phyloP scores from a whole-genome alignment of 1,284 basidiomycete species.

The Cryptococcus sp. region DNA sequence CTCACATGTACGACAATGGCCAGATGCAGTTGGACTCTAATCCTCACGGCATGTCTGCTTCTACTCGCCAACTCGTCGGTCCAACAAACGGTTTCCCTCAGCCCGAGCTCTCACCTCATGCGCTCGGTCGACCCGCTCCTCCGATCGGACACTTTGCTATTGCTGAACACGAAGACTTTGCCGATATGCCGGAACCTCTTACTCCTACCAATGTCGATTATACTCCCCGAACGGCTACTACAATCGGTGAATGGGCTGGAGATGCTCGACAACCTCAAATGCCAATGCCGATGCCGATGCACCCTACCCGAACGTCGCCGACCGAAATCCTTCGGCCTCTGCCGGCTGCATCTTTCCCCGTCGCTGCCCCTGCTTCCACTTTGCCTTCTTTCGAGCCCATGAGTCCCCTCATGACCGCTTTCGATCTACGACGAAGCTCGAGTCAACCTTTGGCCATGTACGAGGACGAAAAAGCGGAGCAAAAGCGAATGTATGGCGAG shows the following conservation, averaged over 20 bases:
- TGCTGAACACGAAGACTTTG: slow-evolving; percentile 30
- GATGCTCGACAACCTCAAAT: slow-evolving; percentile 3
- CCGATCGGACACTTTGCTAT: slow-evolving; percentile 31
- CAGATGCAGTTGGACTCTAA: slow-evolving; percentile 10
- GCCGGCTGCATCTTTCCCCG: not conserved
- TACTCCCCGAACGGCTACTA: slow-evolving; percentile 19
- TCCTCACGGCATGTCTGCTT: slow-evolving; percentile 5
- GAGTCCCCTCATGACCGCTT: slow-evolving; percentile 28
- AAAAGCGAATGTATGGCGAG: slow-evolving; percentile 38
- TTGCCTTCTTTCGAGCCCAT: slow-evolving; percentile 33
- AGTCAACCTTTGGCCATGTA: slow-evolving; percentile 24
- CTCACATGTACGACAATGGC: slow-evolving; percentile 16
- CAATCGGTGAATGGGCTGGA: slow-evolving; percentile 17
- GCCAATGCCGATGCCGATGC: not conserved
- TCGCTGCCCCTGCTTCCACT: slow-evolving; percentile 4
- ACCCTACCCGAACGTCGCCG: not conserved
- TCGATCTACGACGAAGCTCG: slow-evolving; percentile 18
- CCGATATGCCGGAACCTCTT: slow-evolving; percentile 21
- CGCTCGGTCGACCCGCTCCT: slow-evolving; percentile 35
- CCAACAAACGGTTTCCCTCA: slow-evolving; percentile 17
- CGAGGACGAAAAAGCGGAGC: slow-evolving; percentile 16
- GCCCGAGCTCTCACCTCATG: slow-evolving; percentile 21
- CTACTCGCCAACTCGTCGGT: slow-evolving; percentile 31
- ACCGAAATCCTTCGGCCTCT: slow-evolving; percentile 1
- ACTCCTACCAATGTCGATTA: slow-evolving; percentile 14